Evolutionary conservation across 805 yeast genomes (phyloP).

Genomic region (Candida glaebosa): DNA sequence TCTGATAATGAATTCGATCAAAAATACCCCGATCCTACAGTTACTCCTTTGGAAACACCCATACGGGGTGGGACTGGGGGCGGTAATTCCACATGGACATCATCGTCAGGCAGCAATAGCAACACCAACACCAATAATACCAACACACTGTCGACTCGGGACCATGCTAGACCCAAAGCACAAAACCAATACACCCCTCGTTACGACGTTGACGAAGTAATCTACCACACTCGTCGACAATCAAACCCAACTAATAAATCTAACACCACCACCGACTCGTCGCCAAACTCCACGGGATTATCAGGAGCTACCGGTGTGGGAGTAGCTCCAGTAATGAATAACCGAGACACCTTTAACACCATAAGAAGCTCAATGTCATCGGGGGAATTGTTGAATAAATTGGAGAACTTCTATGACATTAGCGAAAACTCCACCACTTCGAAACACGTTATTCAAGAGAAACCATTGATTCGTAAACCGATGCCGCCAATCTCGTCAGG

Average conservation of each 20-base stretch:
- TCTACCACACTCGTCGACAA: neutral
- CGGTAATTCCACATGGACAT: neutral
- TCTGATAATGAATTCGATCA: slow-evolving; percentile 13
- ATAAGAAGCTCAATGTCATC: slow-evolving; percentile 22
- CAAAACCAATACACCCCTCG: neutral
- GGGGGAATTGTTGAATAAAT: slow-evolving; percentile 26
- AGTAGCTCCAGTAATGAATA: neutral
- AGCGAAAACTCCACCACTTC: slow-evolving; percentile 1
- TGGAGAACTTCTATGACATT: slow-evolving; percentile 16
- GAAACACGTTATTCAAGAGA: neutral
- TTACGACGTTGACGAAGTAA: neutral
- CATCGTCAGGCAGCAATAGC: neutral
- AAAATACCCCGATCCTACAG: slow-evolving; percentile 20
- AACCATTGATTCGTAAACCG: neutral
- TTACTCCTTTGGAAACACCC: slow-evolving; percentile 10
- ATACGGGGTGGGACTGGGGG: neutral
- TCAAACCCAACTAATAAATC: neutral
- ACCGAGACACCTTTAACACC: slow-evolving; percentile 1
- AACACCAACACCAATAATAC: neutral
- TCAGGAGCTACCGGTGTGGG: neutral
- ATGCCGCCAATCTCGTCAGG: neutral
- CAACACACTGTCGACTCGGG: neutral
- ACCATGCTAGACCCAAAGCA: neutral
- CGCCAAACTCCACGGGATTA: neutral
- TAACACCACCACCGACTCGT: neutral